phyloP scores from a whole-genome alignment of 1,284 basidiomycete genomes.

The Taiwanofungus camphoratus region DNA sequence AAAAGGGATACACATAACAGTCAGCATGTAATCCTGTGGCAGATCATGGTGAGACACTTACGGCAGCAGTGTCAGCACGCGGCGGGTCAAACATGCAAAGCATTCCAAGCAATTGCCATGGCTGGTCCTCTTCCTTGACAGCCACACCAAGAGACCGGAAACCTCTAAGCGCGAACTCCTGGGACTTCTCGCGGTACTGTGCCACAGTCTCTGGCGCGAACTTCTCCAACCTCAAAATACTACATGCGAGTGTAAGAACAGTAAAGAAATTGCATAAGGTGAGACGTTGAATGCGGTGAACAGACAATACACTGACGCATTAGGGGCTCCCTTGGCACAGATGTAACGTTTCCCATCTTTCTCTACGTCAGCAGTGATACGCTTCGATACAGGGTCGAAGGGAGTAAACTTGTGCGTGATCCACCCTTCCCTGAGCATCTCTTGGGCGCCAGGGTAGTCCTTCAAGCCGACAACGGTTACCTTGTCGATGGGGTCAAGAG shows the following conservation, averaged over 20 bases:
- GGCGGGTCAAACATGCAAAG: slow-evolving; percentile 10
- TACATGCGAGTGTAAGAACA: not conserved
- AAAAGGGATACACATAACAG: not conserved
- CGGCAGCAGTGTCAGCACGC: slow-evolving; percentile 7
- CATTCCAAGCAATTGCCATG: slow-evolving; percentile 11
- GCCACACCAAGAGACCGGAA: slow-evolving; percentile 11
- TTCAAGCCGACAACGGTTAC: slow-evolving; percentile 9
- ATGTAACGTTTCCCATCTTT: slow-evolving; percentile 7
- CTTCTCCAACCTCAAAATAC: slow-evolving; percentile 6
- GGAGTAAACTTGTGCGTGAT: slow-evolving; percentile 9
- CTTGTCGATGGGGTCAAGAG: slow-evolving; percentile 10
- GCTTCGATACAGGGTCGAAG: slow-evolving; percentile 11
- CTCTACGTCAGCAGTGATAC: slow-evolving; percentile 10
- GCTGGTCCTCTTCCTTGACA: slow-evolving; percentile 7
- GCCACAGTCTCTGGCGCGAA: slow-evolving; percentile 8
- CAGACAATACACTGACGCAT: slow-evolving; percentile 2
- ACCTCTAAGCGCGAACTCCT: slow-evolving; percentile 11
- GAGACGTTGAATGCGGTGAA: not conserved
- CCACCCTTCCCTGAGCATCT: slow-evolving; percentile 9
- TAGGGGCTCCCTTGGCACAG: slow-evolving; percentile 10
- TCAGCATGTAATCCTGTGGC: not conserved
- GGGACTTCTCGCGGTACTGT: slow-evolving; percentile 6
- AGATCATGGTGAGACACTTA: not conserved
- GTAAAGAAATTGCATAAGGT: not conserved
- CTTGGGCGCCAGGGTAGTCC: slow-evolving; percentile 9